Evolutionary conservation across 345 rosid species (phyloP).

Genomic region (Nasturtium officinale): DNA sequence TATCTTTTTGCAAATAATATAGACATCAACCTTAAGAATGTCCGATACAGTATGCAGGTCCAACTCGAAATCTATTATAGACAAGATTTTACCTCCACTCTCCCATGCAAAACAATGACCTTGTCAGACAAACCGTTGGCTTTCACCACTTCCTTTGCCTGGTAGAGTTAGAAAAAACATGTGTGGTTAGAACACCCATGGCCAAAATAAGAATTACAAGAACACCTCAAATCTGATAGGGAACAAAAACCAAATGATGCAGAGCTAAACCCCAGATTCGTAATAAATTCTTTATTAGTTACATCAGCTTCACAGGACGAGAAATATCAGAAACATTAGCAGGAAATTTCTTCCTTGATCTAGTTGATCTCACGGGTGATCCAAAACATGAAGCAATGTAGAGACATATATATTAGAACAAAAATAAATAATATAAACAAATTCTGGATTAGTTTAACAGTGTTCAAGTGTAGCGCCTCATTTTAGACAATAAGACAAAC

Average conservation of each 20-base stretch:
- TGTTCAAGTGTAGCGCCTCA: not conserved
- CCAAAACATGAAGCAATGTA: conserved; percentile 14
- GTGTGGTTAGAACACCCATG: conserved; percentile 13
- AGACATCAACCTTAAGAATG: conserved; percentile 21
- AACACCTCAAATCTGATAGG: conserved; percentile 2
- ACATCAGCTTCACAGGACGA: conserved; percentile 1
- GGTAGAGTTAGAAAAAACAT: conserved; percentile 27
- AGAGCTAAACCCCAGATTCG: conserved; percentile 20
- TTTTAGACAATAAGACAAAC: conserved; percentile 5
- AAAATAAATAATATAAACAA: conserved; percentile 1
- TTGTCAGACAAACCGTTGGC: conserved; percentile 84
- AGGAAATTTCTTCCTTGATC: not conserved
- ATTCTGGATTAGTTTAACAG: not conserved
- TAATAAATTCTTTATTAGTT: not conserved
- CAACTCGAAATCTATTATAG: conserved; percentile 4
- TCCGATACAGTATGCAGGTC: conserved; percentile 7
- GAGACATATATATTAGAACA: not conserved
- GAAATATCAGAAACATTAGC: not conserved
- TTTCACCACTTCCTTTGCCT: conserved; percentile 98
- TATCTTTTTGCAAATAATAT: conserved; percentile 5
- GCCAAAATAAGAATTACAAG: conserved; percentile 11
- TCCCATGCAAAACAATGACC: conserved; percentile 84
- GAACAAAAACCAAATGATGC: conserved; percentile 17
- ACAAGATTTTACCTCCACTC: conserved; percentile 78
- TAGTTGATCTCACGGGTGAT: conserved; percentile 13